Evolutionary conservation across 2,329 filamentous ascomycete species (phyloP), one percentile per base, ranked within the genome.

Genomic region (Fonsecaea monophora): DNA sequence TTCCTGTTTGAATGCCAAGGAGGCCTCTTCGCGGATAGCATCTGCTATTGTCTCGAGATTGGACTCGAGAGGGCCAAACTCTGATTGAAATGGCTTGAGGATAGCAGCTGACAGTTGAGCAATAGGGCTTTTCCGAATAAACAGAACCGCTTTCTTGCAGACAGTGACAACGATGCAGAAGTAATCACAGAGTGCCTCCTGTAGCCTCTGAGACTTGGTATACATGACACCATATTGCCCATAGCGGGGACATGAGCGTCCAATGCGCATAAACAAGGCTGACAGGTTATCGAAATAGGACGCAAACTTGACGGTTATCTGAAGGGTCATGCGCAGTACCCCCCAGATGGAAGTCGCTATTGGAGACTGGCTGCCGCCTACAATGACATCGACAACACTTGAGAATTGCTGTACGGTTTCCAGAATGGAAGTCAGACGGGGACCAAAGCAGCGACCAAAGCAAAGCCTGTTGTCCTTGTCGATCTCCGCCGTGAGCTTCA

Each of bases 201-300:
- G 70, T 10, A 73, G 66, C n/a, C 59, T 65, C 12, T 66, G 12
- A 54, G 66, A 65, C 21, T 48, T 61, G 30, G 59, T 62, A 48
- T 73, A 72, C n/a, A 74, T 60, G 25, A 53, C 34, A 13, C 68
- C 71, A 65, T 71, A 72, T 35, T 71, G 34, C 53, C 70, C 64
- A 32, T 64, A 71, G 9, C 62, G 67, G 12, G 72, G 70, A 35
- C 66, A 67, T n/a, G 18, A 54, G 30, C 65, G 64, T 10, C 72
- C 72, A 13, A 74, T 65, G 6, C 42, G 21, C 72, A 73, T 74
- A 21, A 72, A 62, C 34, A 73, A 54, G 12, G 40, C 65, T 4
- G 70, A 72, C 21, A 74, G 62, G 45, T 72, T 68, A 6, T 70
- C 71, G 60, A 73, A 74, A 53, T 71, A 74, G 25, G 72, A 71